These are phyloP conservation scores for Aspergillus affinis DNA, from an alignment of 495 filamentous ascomycete genomes.

Conservation along the genomic window DNA sequence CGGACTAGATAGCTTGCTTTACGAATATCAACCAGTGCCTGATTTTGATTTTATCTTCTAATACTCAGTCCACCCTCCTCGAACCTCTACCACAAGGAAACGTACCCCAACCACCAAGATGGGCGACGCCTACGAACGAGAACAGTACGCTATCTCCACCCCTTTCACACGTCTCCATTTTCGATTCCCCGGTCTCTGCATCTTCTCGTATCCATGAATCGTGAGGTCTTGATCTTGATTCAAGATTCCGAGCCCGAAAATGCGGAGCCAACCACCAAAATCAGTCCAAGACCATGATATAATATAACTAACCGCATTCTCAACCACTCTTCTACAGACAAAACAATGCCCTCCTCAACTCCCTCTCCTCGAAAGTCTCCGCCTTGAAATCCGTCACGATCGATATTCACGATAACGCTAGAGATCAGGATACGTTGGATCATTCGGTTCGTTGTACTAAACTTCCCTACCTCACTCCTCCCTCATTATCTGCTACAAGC, in stretches of 20 bases:
- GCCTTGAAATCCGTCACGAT: conserved; percentile 95
- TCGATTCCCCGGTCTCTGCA: not conserved
- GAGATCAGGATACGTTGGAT: conserved; percentile 83
- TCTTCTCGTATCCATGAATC: no score
- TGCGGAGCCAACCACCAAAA: not conserved
- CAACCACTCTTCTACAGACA: conserved; percentile 55
- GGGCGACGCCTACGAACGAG: conserved; percentile 95
- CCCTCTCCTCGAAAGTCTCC: conserved; percentile 85
- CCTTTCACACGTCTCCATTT: conserved; percentile 6
- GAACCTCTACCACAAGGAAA: not conserved
- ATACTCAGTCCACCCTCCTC: not conserved
- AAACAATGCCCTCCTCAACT: conserved; percentile 93
- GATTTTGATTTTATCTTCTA: not conserved
- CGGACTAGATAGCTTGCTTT: not conserved
- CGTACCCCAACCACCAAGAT: conserved; percentile 47
- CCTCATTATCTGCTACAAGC: no score
- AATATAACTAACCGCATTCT: conserved; percentile 13
- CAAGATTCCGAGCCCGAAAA: no score
- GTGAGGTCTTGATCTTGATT: no score
- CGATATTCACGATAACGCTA: conserved; percentile 94
- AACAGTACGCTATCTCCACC: conserved; percentile 52
- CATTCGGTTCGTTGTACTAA: conserved; percentile 66
- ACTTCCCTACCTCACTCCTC: no score
- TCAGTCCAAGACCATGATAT: not conserved
- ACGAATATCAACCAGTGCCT: not conserved